Base-by-base conservation (phyloP, 2,329 filamentous ascomycete genomes). In the Neopestalotiopsis sp. region DNA sequence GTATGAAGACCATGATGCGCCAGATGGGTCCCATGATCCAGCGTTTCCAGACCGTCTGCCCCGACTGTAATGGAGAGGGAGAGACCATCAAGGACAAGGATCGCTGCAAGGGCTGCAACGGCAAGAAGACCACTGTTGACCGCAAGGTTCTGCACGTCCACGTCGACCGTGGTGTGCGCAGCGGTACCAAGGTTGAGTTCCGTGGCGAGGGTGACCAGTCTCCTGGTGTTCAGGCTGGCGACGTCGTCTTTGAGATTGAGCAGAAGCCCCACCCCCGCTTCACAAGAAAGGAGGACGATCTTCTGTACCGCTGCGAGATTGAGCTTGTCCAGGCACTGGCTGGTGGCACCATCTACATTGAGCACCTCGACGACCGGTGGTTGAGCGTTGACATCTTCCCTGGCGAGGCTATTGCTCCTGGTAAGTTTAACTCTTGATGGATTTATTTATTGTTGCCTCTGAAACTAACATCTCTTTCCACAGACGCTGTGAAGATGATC, bases 21-120 rank as follows among this genome's bases (percentile, higher is more conserved):
- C 96, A 99, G 84, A 98, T 99, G 95, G 96, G 96, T 65, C 96
- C 96, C 70, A 99, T 99, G 96, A 98, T 99, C 76, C 97, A 99
- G 85, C 94, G 96, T 69, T 99, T 99, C 90, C 96, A 99, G 88
- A 98, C 95, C 38, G 95, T 98, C 76, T 99, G 96, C 89, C 93
- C 95, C 34, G 97, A 99, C 84, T 99, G 96, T 81, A 95, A 96
- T 76, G 97, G 97, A 72, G 96, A 99, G 83, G 95, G 96, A 70
- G 96, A 99, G 86, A 94, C 92, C 73, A 95, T 99, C 81, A 94
- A 94, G 79, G 95, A 98, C 74, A 97, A 97, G 87, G 96, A 99
- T 81, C 92, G 94, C 78, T 99, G 96, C 92, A 98, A 98, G 90
- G 88, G 90, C 79, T 99, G 96, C 85, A 90, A 88, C 77, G 96